A percentile compares a stretch with the other conserved stretches of the same genome.
These are phyloP conservation scores for Avena sativa DNA, from an alignment of 176 grass and related monocot genomes.

Conservation along the genomic window DNA sequence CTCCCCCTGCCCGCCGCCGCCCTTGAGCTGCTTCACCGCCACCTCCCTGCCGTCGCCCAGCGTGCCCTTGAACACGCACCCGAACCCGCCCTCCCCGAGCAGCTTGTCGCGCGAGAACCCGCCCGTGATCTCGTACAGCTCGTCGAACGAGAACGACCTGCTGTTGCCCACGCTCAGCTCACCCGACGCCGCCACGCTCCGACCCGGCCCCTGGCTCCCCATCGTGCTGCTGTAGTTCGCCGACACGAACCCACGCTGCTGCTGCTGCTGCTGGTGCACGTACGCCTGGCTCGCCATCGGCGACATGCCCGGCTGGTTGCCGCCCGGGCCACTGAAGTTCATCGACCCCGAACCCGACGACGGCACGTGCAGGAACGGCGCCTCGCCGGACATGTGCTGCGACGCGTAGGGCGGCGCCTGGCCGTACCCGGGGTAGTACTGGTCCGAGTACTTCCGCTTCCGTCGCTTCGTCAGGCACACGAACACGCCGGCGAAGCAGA, in stretches of 20 bases:
- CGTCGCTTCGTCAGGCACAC: slow-evolving; percentile 61
- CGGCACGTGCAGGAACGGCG: slow-evolving; percentile 58
- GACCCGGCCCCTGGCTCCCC: slow-evolving; percentile 47
- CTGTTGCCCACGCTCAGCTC: slow-evolving; percentile 65
- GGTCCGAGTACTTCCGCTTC: slow-evolving; percentile 49
- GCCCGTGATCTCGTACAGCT: slow-evolving; percentile 74
- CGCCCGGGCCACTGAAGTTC: slow-evolving; percentile 53
- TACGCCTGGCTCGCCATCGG: slow-evolving; percentile 32
- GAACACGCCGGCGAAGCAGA: slow-evolving; percentile 52
- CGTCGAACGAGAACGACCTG: slow-evolving; percentile 71
- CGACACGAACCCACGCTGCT: slow-evolving; percentile 21
- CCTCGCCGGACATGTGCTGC: slow-evolving; percentile 75
- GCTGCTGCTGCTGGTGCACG: not conserved
- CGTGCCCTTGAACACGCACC: slow-evolving; percentile 84
- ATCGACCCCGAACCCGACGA: slow-evolving; percentile 48
- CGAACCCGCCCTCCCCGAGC: slow-evolving; percentile 91
- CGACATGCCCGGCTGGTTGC: slow-evolving; percentile 29
- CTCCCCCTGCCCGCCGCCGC: slow-evolving; percentile 87
- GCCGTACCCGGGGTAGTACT: slow-evolving; percentile 65
- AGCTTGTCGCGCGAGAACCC: slow-evolving; percentile 79
- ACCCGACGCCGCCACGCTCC: slow-evolving; percentile 42
- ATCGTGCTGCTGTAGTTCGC: slow-evolving; percentile 50
- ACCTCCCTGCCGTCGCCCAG: slow-evolving; percentile 72
- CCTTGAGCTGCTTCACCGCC: slow-evolving; percentile 93
- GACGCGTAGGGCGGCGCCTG: slow-evolving; percentile 50